Base-by-base conservation (phyloP, 164 flowering plant genomes). In the Cinnamomum chago region DNA sequence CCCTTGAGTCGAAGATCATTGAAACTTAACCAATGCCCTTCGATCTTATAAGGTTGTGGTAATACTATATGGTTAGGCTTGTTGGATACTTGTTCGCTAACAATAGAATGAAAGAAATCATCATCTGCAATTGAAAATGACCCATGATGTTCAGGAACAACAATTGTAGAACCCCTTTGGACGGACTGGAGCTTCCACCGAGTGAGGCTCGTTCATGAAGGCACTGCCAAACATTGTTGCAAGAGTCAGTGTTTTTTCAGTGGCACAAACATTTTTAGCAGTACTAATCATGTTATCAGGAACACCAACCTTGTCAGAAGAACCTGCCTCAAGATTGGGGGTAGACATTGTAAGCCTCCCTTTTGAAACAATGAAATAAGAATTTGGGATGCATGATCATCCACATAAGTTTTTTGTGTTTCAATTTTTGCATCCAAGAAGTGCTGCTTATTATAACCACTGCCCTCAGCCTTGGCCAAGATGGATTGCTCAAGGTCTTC, bases 401-500 rank as follows among this genome's bases (percentile, higher is more conserved):
- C 90, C 70, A 84, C 80, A 68, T 50, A 76, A 66, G 73, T 70
- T 77, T 77, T 79, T 70, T 81, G 80, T 23, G 67, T 86, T 66
- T 78, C 81, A 55, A 28, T 5, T 70, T 80, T 81, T 67, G 62
- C 75, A 65, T 75, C 81, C 62, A 70, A 50, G 70, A 20, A 65
- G 28, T 1, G 11, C 2, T 82, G 84, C 70, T 76, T 33, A 50
- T 24, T 65, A 17, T 85, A 47, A 72, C 60, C 76, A 60, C 75
- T 85, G 65, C 78, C 92, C 77, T 81, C 78, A 62, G 84, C 79
- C 79, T 82, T 91, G 1, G 93, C 91, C 47, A 96, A 80, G 52
- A 96, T 89, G 27, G 91, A 88, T 76, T 92, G 97, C 79, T 95
- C 99, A 73, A 93, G 93, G 77, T 93, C 98, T 81, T 90, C 95